Percentiles rank a stretch among this genome's conserved stretches.
Conservation (phyloP, 2,329 filamentous ascomycete genomes). For the Calonectria naviculata region DNA sequence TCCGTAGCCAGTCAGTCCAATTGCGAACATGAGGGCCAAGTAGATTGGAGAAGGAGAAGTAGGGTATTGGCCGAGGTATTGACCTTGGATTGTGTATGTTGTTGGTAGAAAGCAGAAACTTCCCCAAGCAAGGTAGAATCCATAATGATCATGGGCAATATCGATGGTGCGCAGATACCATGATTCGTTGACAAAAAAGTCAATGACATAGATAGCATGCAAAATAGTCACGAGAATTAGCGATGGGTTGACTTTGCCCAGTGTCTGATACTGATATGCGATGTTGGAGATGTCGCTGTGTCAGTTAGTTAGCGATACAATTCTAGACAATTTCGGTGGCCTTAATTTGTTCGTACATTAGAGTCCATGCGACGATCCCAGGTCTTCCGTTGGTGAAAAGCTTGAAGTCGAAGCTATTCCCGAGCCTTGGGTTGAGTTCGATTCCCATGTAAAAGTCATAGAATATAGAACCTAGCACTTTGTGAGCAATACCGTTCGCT, state of each 20-base stretch:
- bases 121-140: conserved; percentile 58
- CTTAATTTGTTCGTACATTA: conserved; percentile 49
- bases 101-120: conserved; percentile 57
- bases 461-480: conserved; percentile 44
- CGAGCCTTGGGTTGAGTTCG: conserved; percentile 57
- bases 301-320: conserved; percentile 29
- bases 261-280: conserved; percentile 53
- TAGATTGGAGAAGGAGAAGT: conserved; percentile 40
- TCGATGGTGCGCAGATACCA: conserved; percentile 61
- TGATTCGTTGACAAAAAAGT: conserved; percentile 61
- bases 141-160: conserved; percentile 56
- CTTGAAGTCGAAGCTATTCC: conserved; percentile 56
- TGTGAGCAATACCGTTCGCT: not conserved
- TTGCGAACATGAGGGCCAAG: conserved; percentile 29
- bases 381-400: conserved; percentile 59
- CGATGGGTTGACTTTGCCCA: conserved; percentile 48
- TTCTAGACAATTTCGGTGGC: not conserved
- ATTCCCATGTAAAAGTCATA: conserved; percentile 60
- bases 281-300: conserved; percentile 41
- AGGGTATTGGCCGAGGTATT: conserved; percentile 58
- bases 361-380: conserved; percentile 60
- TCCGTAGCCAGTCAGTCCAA: conserved; percentile 48
- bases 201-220: conserved; percentile 57
- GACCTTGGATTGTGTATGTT: conserved; percentile 59
- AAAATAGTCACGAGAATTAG: conserved; percentile 56